Evolutionary conservation across 2,329 filamentous ascomycete species (phyloP).

Genomic region (Periglandula ipomoeae): DNA sequence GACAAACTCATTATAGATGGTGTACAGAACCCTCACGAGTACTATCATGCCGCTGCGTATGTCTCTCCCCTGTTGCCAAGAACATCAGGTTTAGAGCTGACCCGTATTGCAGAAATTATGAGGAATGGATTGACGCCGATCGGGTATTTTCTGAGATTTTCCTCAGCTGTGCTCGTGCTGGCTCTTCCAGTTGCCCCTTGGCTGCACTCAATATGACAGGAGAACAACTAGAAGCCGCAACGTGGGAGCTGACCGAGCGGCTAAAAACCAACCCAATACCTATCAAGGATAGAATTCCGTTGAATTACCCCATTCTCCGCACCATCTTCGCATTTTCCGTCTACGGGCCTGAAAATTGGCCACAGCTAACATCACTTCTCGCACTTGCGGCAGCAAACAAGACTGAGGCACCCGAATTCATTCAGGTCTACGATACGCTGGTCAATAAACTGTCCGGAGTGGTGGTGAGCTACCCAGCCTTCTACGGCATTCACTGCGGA

Average conservation of each 20-base stretch:
- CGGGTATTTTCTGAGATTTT: not conserved
- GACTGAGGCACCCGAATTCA: not conserved
- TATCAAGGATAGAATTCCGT: not conserved
- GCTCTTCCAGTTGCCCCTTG: not conserved
- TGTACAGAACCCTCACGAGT: constrained; percentile 22
- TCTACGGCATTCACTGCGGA: not conserved
- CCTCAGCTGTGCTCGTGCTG: not conserved
- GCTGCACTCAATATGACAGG: not conserved
- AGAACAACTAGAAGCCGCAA: not conserved
- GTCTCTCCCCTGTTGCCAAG: constrained; percentile 10
- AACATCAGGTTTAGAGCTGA: constrained; percentile 7
- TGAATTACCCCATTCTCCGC: not conserved
- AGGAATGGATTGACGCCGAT: not conserved
- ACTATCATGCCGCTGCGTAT: constrained; percentile 14
- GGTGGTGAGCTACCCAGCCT: not conserved
- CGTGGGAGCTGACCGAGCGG: not conserved
- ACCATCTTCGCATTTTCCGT: not conserved
- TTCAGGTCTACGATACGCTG: not conserved
- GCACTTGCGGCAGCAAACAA: not conserved
- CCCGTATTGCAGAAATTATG: not conserved
- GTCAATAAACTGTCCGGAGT: not conserved
- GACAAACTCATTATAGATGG: constrained; percentile 24
- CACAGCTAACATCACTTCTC: not conserved
- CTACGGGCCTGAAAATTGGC: not conserved
- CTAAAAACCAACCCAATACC: not conserved